Conservation (phyloP, 106 monocot species). For the Dioscorea alata region DNA sequence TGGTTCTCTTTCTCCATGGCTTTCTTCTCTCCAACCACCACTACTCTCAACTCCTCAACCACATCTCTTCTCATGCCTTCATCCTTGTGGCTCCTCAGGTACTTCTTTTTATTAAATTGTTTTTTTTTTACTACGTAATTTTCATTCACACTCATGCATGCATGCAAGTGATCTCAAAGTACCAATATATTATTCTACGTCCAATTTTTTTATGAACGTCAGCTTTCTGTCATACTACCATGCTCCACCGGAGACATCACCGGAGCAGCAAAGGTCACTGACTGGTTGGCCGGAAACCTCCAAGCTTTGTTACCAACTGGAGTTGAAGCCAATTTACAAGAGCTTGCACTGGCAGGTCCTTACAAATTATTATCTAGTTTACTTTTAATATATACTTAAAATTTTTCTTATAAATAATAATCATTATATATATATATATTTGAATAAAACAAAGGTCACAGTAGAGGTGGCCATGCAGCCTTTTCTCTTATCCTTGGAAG, state of each 20-base stretch:
- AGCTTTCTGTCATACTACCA: not conserved
- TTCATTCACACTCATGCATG: not conserved
- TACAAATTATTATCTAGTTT: no score
- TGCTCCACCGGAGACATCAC: slow-evolving; percentile 18
- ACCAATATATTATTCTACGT: not conserved
- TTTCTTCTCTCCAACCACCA: slow-evolving; percentile 6
- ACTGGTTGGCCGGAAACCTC: slow-evolving; percentile 28
- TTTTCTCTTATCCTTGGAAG: slow-evolving; percentile 36
- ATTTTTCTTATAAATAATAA: no score
- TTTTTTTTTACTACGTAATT: not conserved
- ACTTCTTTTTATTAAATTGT: not conserved
- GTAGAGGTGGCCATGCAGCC: slow-evolving; percentile 39
- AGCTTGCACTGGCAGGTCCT: slow-evolving; percentile 16
- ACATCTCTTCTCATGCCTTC: slow-evolving; percentile 29
- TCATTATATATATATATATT: no score
- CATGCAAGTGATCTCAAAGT: not conserved
- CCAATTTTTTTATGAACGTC: not conserved
- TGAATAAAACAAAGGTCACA: slow-evolving; percentile 6
- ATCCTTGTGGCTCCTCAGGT: slow-evolving; percentile 24
- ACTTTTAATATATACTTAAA: no score
- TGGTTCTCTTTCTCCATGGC: slow-evolving; percentile 22
- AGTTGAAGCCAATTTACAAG: slow-evolving; percentile 16
- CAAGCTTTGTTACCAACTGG: slow-evolving; percentile 11
- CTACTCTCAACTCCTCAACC: slow-evolving; percentile 13
- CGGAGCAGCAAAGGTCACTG: slow-evolving; percentile 16